Percentiles rank a stretch among this genome's conserved stretches.
phyloP scores from a whole-genome alignment of 768 basidiomycete species.

The Calocera viscosa region DNA sequence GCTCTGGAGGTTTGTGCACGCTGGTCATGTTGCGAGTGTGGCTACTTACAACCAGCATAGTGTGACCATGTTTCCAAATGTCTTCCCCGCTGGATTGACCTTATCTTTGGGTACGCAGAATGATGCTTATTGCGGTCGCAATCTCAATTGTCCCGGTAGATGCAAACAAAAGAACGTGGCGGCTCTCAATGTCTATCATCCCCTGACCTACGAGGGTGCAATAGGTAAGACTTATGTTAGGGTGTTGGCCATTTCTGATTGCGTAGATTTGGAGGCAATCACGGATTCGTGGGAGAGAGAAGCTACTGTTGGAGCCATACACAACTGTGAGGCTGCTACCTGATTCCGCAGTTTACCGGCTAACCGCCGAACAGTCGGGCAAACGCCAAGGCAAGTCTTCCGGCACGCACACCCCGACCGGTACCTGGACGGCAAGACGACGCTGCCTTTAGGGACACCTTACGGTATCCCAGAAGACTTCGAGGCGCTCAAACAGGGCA shows the following conservation, averaged over 20 bases:
- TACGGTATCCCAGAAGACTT: slow-evolving; percentile 80
- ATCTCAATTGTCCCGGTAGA: slow-evolving; percentile 21
- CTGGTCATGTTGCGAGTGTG: neutral
- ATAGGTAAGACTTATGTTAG: slow-evolving; percentile 40
- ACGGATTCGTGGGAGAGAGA: slow-evolving; percentile 77
- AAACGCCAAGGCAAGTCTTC: slow-evolving; percentile 84
- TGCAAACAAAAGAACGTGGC: slow-evolving; percentile 66
- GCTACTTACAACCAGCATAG: slow-evolving; percentile 63
- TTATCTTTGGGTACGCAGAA: slow-evolving; percentile 47
- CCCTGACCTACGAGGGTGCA: slow-evolving; percentile 82
- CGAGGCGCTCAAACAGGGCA: slow-evolving; percentile 36
- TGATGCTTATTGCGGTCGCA: neutral
- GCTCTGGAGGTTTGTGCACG: neutral
- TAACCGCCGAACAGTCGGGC: slow-evolving; percentile 50
- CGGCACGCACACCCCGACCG: slow-evolving; percentile 59
- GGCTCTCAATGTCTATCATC: slow-evolving; percentile 79
- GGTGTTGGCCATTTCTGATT: neutral
- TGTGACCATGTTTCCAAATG: slow-evolving; percentile 75
- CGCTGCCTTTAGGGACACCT: slow-evolving; percentile 54
- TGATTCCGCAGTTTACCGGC: neutral
- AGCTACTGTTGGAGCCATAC: slow-evolving; percentile 88
- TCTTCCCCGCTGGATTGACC: slow-evolving; percentile 81
- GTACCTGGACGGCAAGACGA: slow-evolving; percentile 55
- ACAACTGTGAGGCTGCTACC: slow-evolving; percentile 55
- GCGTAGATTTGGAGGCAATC: slow-evolving; percentile 68